Evolutionary conservation across 2,329 filamentous ascomycete species (phyloP), one percentile per base, ranked within the genome.

Genomic region (Aspergillus tanneri): DNA sequence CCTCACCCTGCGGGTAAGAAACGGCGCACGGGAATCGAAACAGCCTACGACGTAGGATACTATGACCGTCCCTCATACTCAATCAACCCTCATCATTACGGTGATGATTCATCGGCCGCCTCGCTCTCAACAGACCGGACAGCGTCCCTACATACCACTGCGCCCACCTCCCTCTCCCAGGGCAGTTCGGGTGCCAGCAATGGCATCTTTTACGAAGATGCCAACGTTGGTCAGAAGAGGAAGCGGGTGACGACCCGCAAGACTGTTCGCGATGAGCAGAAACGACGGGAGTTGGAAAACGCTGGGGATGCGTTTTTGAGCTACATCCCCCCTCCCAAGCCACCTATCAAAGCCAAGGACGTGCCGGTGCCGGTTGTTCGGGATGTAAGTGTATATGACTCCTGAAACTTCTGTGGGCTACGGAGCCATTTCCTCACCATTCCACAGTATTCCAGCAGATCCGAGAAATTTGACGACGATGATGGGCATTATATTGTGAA

Each of bases 401-500:
- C 16, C 6, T 32, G n/a, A 19, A 7, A 39, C 30, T n/a, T 16
- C n/a, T 11, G 27, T 34, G 16, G 12, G 40, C 16, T 41, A 16
- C 16, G 5, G 23, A 16, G 10, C 19, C 22, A 25, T 30, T 43
- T 40, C 5, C 35, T 23, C 46, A 56, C 28, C 45, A 50, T 39
- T 42, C 49, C 47, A 45, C 54, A 81, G 77, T 75, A 72, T 52
- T 67, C 71, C 3, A 73, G 71, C 55, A 75, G 77, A 49, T 70
- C 83, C 56, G 78, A 85, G 59, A 93, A 95, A 66, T 86, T 93
- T 36, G 93, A 99, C 62, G 93, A 99, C 57, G 90, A 96, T 37
- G 93, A 99, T 61, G 93, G 93, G 4, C 93, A 99, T 70, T 99
- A 96, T 66, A 90, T 97, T 59, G 91, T 99, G 18, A 84, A 88